These are phyloP conservation scores for Arbutus unedo DNA, from an alignment of 148 eudicot genomes.

Conservation along the genomic window DNA sequence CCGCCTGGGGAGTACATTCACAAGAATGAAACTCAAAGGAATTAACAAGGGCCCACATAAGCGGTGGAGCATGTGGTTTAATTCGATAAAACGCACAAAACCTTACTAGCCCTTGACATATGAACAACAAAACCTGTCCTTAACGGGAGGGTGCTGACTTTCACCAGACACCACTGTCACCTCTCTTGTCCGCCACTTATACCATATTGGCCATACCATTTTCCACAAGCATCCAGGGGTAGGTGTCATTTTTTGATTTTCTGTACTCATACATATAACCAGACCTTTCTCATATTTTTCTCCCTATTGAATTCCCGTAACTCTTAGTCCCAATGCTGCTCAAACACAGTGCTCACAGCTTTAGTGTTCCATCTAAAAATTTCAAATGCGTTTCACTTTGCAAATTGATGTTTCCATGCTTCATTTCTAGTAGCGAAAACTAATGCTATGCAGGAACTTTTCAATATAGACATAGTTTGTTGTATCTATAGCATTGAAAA, in stretches of 20 bases:
- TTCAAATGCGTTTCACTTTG: not conserved
- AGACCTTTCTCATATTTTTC: not conserved
- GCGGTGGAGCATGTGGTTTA: no score
- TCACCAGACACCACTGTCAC: not conserved
- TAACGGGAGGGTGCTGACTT: no score
- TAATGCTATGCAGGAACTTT: not conserved
- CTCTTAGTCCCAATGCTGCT: not conserved
- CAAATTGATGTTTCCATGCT: not conserved
- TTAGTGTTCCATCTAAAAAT: not conserved
- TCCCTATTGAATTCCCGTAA: not conserved
- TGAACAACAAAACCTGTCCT: no score
- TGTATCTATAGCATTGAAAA: not conserved
- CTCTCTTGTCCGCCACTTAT: not conserved
- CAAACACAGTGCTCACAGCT: not conserved
- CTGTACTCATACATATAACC: not conserved
- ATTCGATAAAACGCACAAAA: no score
- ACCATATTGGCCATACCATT: not conserved
- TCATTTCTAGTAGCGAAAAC: not conserved
- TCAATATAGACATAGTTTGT: not conserved
- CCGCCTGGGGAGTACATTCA: no score
- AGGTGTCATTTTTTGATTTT: not conserved
- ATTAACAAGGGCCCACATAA: no score
- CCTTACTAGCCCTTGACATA: no score
- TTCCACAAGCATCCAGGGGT: not conserved
- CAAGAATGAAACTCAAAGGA: no score